Percentiles rank a stretch among this genome's conserved stretches.
Conservation (phyloP, 768 basidiomycete genomes). For the Lentinula detonsa region DNA sequence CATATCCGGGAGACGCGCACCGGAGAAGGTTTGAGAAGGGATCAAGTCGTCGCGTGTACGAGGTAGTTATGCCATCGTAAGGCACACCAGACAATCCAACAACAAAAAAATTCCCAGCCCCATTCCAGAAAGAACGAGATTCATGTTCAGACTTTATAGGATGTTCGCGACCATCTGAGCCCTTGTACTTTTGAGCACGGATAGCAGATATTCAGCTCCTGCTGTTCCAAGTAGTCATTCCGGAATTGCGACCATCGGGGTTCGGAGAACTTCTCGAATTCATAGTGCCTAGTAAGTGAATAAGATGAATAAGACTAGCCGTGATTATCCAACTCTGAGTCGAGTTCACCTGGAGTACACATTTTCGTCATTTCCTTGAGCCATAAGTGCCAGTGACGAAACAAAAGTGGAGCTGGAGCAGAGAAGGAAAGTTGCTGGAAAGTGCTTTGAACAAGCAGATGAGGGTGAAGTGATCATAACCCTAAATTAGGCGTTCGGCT, state of each 20-base stretch:
- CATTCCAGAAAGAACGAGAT: not conserved
- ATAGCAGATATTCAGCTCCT: not conserved
- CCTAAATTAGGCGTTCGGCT: not conserved
- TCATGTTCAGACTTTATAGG: not conserved
- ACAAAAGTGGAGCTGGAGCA: too few species aligned
- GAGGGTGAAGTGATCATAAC: not conserved
- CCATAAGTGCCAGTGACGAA: too few species aligned
- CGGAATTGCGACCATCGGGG: not conserved
- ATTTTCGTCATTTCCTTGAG: too few species aligned
- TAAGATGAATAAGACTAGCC: not conserved
- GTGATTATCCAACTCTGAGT: not conserved
- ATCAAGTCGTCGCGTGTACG: conserved; percentile 5
- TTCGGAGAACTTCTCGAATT: not conserved
- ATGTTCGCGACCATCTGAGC: not conserved
- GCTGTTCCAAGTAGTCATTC: not conserved
- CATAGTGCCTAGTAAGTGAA: not conserved
- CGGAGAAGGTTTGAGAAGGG: not conserved
- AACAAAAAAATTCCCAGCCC: not conserved
- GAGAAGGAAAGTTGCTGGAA: too few species aligned
- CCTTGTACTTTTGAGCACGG: not conserved
- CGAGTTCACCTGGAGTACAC: not conserved
- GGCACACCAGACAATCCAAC: not conserved
- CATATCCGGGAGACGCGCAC: not conserved
- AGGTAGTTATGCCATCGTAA: conserved; percentile 3
- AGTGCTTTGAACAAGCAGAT: not conserved